Conservation (phyloP, 305 asterid species). For the Fraxinus angustifolia region DNA sequence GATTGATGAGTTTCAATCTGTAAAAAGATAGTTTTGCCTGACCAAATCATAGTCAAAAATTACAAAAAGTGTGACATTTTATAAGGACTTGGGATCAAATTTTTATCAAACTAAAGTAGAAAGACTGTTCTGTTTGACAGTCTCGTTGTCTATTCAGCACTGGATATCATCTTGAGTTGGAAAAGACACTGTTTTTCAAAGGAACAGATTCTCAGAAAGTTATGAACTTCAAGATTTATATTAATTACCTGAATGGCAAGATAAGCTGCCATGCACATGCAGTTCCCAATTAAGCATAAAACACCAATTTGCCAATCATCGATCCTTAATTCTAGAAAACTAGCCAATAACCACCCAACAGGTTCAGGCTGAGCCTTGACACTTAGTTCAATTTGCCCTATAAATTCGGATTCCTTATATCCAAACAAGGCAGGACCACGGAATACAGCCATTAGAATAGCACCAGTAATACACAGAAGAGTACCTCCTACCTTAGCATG, state of each 20-base stretch:
- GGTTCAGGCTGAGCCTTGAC: conserved; percentile 89
- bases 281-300: conserved; percentile 79
- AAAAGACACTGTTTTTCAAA: neutral
- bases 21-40: neutral
- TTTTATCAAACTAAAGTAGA: neutral
- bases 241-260: conserved; percentile 74
- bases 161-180: conserved; percentile 1
- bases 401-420: conserved; percentile 48
- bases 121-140: neutral
- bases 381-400: conserved; percentile 52
- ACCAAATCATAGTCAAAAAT: neutral
- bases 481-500: conserved; percentile 91
- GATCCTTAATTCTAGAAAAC: conserved; percentile 45
- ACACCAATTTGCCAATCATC: conserved; percentile 81
- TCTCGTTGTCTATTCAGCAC: neutral
- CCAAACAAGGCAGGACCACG: conserved; percentile 89
- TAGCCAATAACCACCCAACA: conserved; percentile 62
- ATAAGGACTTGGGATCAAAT: neutral
- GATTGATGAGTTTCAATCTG: neutral
- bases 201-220: neutral
- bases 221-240: conserved; percentile 7
- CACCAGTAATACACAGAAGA: conserved; percentile 82
- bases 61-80: neutral
- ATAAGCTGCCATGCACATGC: conserved; percentile 81
- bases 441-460: conserved; percentile 75